Base-by-base conservation (phyloP, 768 basidiomycete species). In the Suillus alpinus region DNA sequence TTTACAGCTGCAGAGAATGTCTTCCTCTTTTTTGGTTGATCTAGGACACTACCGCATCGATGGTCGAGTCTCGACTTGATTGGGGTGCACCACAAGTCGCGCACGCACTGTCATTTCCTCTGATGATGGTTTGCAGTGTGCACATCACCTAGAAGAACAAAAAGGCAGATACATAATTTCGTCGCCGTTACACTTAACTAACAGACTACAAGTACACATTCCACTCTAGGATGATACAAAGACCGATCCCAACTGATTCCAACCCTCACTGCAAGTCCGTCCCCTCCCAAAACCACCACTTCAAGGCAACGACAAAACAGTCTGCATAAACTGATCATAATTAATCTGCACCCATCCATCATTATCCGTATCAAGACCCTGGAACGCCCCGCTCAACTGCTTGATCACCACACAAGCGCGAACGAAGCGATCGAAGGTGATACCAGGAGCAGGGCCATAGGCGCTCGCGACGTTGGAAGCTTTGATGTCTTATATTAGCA, bases 341-440 rank as follows among this genome's bases (percentile, higher is more conserved):
- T 77, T 79, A 66, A 85, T 76, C 68, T 79, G 76, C 70, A 84
- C 56, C 84, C 77, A 69, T 74, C 69, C 86, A 72, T 84, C 81
- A 4, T 80, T 72, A 65, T 93, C 83, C 34, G 81, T 78, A 64
- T 93, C 91, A 55, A 88, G 78, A 50, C 78, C 72, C 59, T 80
- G 79, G 79, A 92, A 92, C 37, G 83, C 73, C 74, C 93, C 91
- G 40, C 82, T 84, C 65, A 91, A 78, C 70, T 91, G 88, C 76
- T 89, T 91, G 62, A 92, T 82, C 12, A 86, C 87, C 60, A 94
- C 92, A 66, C 92, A 94, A 26, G 89, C 90, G 59, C 92, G 84
- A 29, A 94, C 88, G 77, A 94, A 94, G 64, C 91, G 88, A 71
- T 93, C 92, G 68, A 94, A 94, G 5, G 86, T 83, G 76, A 94